Conservation (phyloP, 1,284 basidiomycete species). For the Cryptococcus sp. region DNA sequence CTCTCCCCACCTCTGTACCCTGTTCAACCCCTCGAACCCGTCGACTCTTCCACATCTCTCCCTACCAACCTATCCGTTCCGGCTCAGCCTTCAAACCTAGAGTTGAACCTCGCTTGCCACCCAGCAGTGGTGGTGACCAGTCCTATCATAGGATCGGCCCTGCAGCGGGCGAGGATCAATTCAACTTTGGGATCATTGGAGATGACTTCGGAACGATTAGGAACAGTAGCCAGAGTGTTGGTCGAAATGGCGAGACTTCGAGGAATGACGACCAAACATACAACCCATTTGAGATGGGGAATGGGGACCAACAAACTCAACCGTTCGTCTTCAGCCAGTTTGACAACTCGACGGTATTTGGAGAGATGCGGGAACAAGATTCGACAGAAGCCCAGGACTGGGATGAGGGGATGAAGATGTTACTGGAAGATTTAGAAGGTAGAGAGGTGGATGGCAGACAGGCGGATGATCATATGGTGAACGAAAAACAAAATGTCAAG, state of each 20-base stretch:
- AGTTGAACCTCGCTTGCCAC: conserved; percentile 39
- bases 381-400: conserved; percentile 11
- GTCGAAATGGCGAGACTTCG: conserved; percentile 35
- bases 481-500: conserved; percentile 5
- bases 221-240: conserved; percentile 33
- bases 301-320: neutral
- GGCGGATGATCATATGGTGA: neutral
- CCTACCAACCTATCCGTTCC: neutral
- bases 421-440: conserved; percentile 25
- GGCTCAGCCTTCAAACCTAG: conserved; percentile 1
- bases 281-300: neutral
- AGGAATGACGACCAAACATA: conserved; percentile 24
- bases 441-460: neutral
- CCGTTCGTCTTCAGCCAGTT: neutral
- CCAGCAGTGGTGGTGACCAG: conserved; percentile 46
- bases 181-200: conserved; percentile 18
- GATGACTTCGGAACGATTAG: conserved; percentile 22
- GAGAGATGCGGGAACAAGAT: conserved; percentile 4
- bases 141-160: conserved; percentile 30
- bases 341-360: neutral
- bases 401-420: conserved; percentile 30
- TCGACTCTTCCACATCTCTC: conserved; percentile 6
- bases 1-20: conserved; percentile 28
- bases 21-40: conserved; percentile 9
- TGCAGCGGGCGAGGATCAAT: conserved; percentile 45